phyloP scores from a whole-genome alignment of 2,329 filamentous ascomycete species.

The Botryotinia narcissicola region DNA sequence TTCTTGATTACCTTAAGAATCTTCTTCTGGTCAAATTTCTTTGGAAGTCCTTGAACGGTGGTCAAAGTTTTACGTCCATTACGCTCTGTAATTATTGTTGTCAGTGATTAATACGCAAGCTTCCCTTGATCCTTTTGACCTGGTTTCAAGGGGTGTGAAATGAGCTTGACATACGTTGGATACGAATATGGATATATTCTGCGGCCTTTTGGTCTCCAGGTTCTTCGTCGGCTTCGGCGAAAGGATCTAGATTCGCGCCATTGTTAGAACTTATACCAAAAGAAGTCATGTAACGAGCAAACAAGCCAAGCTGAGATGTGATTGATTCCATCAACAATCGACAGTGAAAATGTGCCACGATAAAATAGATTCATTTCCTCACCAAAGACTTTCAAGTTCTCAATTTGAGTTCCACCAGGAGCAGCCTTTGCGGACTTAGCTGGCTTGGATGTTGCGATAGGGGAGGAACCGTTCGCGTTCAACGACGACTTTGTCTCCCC shows the following conservation, averaged over 20 bases:
- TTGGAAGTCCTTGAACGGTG: slow-evolving; percentile 96
- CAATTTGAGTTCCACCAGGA: slow-evolving; percentile 18
- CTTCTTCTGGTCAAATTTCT: slow-evolving; percentile 99
- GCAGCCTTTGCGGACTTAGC: slow-evolving; percentile 14
- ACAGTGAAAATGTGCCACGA: slow-evolving; percentile 25
- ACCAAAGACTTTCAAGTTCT: slow-evolving; percentile 23
- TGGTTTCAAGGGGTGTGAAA: background rate
- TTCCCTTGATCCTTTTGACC: background rate
- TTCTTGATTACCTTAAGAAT: slow-evolving; percentile 99
- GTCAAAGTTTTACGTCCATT: slow-evolving; percentile 99
- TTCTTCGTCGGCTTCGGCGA: slow-evolving; percentile 99
- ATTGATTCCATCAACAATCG: slow-evolving; percentile 27
- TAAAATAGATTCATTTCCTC: background rate
- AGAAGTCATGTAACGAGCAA: background rate
- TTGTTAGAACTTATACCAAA: background rate
- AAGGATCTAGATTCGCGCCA: slow-evolving; percentile 73
- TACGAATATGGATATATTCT: slow-evolving; percentile 99
- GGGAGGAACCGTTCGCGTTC: slow-evolving; percentile 15
- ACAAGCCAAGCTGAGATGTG: background rate
- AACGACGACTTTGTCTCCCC: slow-evolving; percentile 9
- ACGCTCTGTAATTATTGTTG: slow-evolving; percentile 64
- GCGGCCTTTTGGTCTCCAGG: slow-evolving; percentile 90
- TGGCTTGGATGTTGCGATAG: background rate
- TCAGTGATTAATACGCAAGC: slow-evolving; percentile 41
- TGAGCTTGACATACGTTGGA: slow-evolving; percentile 74